Evolutionary conservation across 1,284 basidiomycete species (phyloP), one percentile per base, ranked within the genome.

Genomic region (Neolentinus lepideus): DNA sequence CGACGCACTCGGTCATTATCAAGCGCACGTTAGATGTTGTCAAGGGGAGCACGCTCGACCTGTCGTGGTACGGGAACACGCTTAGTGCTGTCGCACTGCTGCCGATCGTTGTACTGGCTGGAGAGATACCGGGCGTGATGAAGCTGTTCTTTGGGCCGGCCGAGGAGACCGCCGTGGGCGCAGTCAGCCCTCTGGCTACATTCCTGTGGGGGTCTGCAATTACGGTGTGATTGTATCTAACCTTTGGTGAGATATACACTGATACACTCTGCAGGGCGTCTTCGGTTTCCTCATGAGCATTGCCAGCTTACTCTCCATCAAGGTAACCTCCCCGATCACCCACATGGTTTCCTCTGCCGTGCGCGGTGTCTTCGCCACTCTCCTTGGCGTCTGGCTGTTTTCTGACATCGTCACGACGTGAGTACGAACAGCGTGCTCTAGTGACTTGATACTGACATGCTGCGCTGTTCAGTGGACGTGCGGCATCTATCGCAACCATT

Each of bases 321-420:
- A 94, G 69, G 86, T 94, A 58, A 94, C 92, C 2, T 94, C 91
- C 1, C 92, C 92, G 14, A 91, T 94, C 66, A 93, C 92, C 1
- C 92, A 94, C 69, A 94, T 94, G 92, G 76, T 94, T 29, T 92
- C 90, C 8, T 91, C 90, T 12, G 90, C 91, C 47, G 88, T 90
- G 25, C 85, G 85, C 45, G 90, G 90, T 19, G 92, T 94, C 25
- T 83, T 90, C 0, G 87, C 85, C 14, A 90, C 90, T 1, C 66
- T 91, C 50, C 76, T 94, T 16, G 88, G 84, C 27, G 76, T 88
- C 67, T 85, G 78, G 81, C 61, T 90, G 14, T 94, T 94, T 73
- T 63, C 73, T 21, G 92, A 94, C 52, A 65, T 87, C 56, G 82
- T 94, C 60, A 85, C 86, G 4, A 76, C 73, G 90, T 87, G 66